phyloP scores from a whole-genome alignment of 306 rosid genomes.

The Sicyos edulis region DNA sequence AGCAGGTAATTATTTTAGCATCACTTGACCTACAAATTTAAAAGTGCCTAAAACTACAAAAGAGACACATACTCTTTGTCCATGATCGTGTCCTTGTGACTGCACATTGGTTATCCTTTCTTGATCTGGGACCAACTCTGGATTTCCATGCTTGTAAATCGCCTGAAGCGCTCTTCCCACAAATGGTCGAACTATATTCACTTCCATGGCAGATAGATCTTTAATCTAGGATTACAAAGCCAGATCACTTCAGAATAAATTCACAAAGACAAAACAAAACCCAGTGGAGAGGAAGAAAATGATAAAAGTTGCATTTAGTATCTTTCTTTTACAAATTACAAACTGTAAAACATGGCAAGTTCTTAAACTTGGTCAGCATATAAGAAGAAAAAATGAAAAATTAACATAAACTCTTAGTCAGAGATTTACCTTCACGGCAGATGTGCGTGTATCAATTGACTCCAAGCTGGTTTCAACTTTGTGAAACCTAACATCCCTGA shows the following conservation, averaged over 20 bases:
- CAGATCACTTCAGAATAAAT: constrained; percentile 18
- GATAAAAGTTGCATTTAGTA: no score
- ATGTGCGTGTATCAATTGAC: constrained; percentile 72
- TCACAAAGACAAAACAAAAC: neutral
- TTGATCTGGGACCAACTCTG: constrained; percentile 77
- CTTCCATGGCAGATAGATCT: constrained; percentile 95
- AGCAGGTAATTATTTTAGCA: neutral
- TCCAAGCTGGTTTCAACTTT: constrained; percentile 85
- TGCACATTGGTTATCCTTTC: constrained; percentile 59
- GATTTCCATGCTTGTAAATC: constrained; percentile 81
- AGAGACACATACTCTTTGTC: constrained; percentile 64
- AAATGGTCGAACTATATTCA: constrained; percentile 90
- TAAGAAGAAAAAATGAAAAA: no score
- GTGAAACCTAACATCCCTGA: constrained; percentile 85
- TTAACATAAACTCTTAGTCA: no score
- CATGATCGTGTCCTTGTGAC: constrained; percentile 53
- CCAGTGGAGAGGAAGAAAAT: neutral
- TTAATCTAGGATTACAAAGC: constrained; percentile 50
- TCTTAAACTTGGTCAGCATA: no score
- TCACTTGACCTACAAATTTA: neutral
- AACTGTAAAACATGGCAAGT: no score
- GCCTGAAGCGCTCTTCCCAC: constrained; percentile 84
- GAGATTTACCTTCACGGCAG: constrained; percentile 75
- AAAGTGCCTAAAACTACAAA: neutral
- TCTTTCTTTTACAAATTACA: no score